Evolutionary conservation across 345 rosid species (phyloP), one percentile per base, ranked within the genome.

Genomic region (Lepidium sativum): DNA sequence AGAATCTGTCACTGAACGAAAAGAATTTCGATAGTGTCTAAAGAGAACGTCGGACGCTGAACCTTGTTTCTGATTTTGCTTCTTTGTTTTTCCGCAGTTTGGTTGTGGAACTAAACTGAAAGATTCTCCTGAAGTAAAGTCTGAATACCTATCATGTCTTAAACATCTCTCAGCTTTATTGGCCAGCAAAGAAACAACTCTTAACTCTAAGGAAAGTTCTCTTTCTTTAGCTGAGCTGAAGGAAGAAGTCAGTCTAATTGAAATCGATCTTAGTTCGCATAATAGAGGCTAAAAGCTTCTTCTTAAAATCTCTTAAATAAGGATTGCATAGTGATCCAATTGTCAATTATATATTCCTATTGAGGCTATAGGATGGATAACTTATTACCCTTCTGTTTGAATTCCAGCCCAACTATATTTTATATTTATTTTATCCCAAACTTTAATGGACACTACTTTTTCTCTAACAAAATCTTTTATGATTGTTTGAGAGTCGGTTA

Each of bases 121-220:
- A 39, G 82, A 78, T 66, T 80, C 84, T 47, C 43, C 66, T 12
- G 86, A 83, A 81, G 87, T 79, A 13, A 88, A 82, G 74, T 48
- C 70, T 2, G 83, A 68, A 63, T 88, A 91, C 56, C 77, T 86
- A 31, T 79, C 84, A 13, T 88, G 95, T 73, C 69, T 85, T 74
- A 86, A 82, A 83, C 88, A 75, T 65, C 88, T 91, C 57, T 67
- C 67, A 21, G 80, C 72, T 74, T 68, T 86, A 70, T 59, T 84
- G 40, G 67, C 59, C 6, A 65, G 73, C 13, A 55, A 27, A 51
- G 67, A 65, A 42, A 35, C 17, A 1, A 49, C 5, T 9, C 9
- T 7, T 15, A 21, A n/a, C 54, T 50, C 49, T 6, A 14, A 58
- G 35, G 37, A 9, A 73, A 75, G 34, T 67, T 11, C 34, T 57